phyloP scores from a whole-genome alignment of 306 rosid species.

The Casuarina cunninghamiana region DNA sequence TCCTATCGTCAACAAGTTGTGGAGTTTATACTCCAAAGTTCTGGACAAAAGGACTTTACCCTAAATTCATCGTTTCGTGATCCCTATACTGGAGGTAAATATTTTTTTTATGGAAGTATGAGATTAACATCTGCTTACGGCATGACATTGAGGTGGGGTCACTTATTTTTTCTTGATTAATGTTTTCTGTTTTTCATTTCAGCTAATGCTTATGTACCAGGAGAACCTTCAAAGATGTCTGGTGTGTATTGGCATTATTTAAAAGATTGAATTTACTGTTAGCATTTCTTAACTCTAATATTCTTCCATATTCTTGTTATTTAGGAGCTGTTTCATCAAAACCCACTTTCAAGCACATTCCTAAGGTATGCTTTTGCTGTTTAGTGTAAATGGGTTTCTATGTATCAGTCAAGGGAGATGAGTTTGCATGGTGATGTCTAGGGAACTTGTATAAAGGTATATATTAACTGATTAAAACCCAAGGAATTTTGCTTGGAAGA shows the following conservation, averaged over 20 bases:
- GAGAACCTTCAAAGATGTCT: slow-evolving; percentile 59
- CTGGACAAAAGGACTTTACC: slow-evolving; percentile 68
- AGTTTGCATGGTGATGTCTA: not conserved
- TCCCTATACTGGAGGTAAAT: slow-evolving; percentile 90
- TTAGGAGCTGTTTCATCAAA: slow-evolving; percentile 51
- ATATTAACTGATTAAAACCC: not conserved
- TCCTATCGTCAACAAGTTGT: slow-evolving; percentile 91
- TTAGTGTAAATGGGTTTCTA: slow-evolving; percentile 23
- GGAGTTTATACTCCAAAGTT: slow-evolving; percentile 87
- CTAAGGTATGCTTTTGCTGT: slow-evolving; percentile 66
- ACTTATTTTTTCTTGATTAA: slow-evolving; percentile 21
- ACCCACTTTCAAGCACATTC: slow-evolving; percentile 87
- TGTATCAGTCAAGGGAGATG: not conserved
- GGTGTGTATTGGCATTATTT: slow-evolving; percentile 37
- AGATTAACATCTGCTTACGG: not conserved
- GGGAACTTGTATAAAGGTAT: not conserved
- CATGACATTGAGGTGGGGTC: slow-evolving; percentile 15
- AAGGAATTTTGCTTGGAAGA: not conserved
- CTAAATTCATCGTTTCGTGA: slow-evolving; percentile 84
- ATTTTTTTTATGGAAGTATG: slow-evolving; percentile 22
- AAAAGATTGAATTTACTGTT: not conserved
- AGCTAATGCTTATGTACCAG: slow-evolving; percentile 88
- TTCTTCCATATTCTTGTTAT: slow-evolving; percentile 16
- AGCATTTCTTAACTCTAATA: not conserved
- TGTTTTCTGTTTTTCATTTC: slow-evolving; percentile 27